These are phyloP conservation scores for Coemansia sp. DNA, from an alignment of 192 early-diverging fungal genomes.

Conservation along the genomic window DNA sequence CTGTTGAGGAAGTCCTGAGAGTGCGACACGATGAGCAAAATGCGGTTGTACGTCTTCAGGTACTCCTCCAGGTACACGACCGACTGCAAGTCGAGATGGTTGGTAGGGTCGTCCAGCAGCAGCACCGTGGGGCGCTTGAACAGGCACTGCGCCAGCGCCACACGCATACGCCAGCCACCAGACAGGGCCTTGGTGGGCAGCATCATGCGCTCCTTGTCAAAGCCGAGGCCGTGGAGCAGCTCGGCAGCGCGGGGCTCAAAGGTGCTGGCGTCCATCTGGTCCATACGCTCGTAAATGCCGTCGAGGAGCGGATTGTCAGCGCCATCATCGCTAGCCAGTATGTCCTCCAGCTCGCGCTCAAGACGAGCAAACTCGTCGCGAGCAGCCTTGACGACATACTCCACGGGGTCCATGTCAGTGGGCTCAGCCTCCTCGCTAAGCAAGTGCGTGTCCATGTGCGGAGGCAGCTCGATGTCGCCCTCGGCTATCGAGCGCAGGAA, in stretches of 20 bases:
- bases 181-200: conserved; percentile 96
- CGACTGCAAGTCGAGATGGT: conserved; percentile 91
- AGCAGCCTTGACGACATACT: conserved; percentile 90
- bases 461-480: conserved; percentile 91
- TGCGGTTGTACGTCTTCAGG: conserved; percentile 77
- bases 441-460: conserved; percentile 67
- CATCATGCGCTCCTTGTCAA: conserved; percentile 83
- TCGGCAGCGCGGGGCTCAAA: conserved; percentile 93
- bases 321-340: conserved; percentile 76
- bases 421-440: conserved; percentile 96
- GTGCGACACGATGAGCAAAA: conserved; percentile 89
- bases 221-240: conserved; percentile 94
- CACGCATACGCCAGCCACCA: conserved; percentile 99
- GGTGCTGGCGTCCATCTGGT: conserved; percentile 87
- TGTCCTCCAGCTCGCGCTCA: conserved; percentile 90
- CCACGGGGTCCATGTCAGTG: conserved; percentile 87
- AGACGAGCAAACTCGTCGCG: conserved; percentile 88
- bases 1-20: conserved; percentile 95
- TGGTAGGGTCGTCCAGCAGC: conserved; percentile 93
- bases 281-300: conserved; percentile 97
- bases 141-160: conserved; percentile 93
- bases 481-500: conserved; percentile 92
- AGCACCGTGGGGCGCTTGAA: conserved; percentile 93
- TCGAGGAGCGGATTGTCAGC: conserved; percentile 89
- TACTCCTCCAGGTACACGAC: conserved; percentile 88